Base-by-base conservation (phyloP, 805 yeast species). In the Lipomyces spencermartinsiae region DNA sequence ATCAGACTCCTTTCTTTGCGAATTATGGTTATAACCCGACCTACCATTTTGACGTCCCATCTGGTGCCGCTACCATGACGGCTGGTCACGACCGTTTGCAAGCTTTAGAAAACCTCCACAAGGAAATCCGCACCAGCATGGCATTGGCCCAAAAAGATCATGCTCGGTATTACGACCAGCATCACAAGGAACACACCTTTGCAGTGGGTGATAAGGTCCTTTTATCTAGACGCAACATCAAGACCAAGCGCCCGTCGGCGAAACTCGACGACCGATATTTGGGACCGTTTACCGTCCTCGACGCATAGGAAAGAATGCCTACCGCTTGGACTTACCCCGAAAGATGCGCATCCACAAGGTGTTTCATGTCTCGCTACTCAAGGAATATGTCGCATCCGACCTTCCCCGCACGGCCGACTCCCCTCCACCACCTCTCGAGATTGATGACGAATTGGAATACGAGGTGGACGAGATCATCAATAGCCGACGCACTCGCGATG, bases 11-110 rank as follows among this genome's bases (percentile, higher is more conserved):
- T 8, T 60, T 60, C 63, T 46, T 25, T 46, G 56, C 35, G 37
- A 60, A 60, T 34, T 60, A 60, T 46, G 63, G 63, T 4, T 49
- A 43, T 59, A 61, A 60, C 12, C 63, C 63, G 63, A 33, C 29
- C 6, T 46, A 25, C 31, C 49, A 58, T 37, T 39, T 34, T 58
- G 53, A 35, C 19, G 31, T 35, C 0, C 59, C 59, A 9, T 6
- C 59, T 31, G 59, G 39, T 19, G 31, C 56, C 12, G 56, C 29
- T 19, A 19, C 31, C 3, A 19, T 19, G 19, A 53, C 31, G 12
- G 4, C 31, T 14, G 56, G 56, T 19, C 22, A 14, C 56, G 56
- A 53, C 2, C 16, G 56, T 2, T 4, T 53, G 3, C 29, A 25
- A 3, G 3, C 51, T 25, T 1, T 25, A 3, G 29, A 25, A 25